These are phyloP conservation scores for Pneumocystis murina DNA, from an alignment of 1,139 yeast species.

Conservation along the genomic window DNA sequence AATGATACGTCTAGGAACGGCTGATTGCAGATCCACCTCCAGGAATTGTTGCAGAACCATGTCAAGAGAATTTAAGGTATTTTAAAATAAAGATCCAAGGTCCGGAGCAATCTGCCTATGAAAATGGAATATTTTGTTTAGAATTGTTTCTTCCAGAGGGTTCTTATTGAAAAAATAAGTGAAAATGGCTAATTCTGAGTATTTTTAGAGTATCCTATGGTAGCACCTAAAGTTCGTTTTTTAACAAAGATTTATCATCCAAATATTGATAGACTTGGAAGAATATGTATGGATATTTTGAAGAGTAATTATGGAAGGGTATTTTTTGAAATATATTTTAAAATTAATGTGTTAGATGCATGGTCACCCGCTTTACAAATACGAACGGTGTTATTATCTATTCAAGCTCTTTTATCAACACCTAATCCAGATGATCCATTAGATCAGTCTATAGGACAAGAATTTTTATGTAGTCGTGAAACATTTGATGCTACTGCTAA, in stretches of 20 bases:
- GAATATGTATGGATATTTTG: constrained; percentile 87
- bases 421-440: constrained; percentile 98
- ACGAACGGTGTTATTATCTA: constrained; percentile 78
- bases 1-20: constrained; percentile 65
- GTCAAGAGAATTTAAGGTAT: constrained; percentile 82
- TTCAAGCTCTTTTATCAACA: constrained; percentile 85
- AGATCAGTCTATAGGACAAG: constrained; percentile 73
- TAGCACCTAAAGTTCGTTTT: constrained; percentile 30
- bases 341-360: constrained; percentile 26
- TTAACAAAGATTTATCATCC: constrained; percentile 92
- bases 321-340: background rate
- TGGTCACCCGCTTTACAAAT: constrained; percentile 99
- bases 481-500: constrained; percentile 11
- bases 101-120: constrained; percentile 74
- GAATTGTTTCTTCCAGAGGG: background rate
- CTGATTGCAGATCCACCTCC: constrained; percentile 90
- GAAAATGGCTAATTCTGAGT: constrained; percentile 48
- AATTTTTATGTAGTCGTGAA: constrained; percentile 27
- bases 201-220: constrained; percentile 59
- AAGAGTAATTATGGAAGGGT: constrained; percentile 38
- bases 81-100: constrained; percentile 85
- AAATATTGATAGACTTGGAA: constrained; percentile 83
- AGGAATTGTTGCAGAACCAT: constrained; percentile 84
- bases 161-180: background rate
- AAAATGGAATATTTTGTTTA: constrained; percentile 22